A percentile compares a stretch with the other conserved stretches of the same genome.
These are phyloP conservation scores for Trichoderma sp. DNA, from an alignment of 2,329 filamentous ascomycete genomes.

Conservation along the genomic window DNA sequence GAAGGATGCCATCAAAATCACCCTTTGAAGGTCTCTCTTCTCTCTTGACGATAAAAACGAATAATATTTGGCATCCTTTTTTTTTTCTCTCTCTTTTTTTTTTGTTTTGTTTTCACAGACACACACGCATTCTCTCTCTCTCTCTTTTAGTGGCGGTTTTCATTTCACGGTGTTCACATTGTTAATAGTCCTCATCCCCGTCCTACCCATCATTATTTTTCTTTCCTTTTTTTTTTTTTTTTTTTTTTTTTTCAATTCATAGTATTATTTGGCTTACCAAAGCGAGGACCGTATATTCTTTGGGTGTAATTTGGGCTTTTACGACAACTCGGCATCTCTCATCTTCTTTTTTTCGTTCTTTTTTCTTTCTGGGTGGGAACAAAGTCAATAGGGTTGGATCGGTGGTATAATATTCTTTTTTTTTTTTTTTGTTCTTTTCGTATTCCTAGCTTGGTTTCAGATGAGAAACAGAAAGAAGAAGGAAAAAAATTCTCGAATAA, in stretches of 20 bases:
- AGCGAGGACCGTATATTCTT: background rate
- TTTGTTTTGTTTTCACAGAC: no score
- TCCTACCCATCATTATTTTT: no score
- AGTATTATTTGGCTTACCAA: background rate
- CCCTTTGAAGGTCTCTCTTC: slow-evolving; percentile 44
- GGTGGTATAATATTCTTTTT: background rate
- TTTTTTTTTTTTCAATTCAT: background rate
- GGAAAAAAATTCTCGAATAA: background rate
- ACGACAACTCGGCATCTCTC: background rate
- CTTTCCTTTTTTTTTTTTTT: background rate
- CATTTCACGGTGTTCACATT: background rate
- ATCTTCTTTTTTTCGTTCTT: background rate
- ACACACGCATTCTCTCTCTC: no score
- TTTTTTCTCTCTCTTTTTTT: background rate
- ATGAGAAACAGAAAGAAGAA: background rate
- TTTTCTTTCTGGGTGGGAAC: background rate
- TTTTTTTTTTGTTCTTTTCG: background rate
- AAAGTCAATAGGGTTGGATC: background rate
- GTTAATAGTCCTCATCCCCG: background rate
- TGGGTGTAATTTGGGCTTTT: background rate
- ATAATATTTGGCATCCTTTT: background rate
- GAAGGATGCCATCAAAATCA: slow-evolving; percentile 72
- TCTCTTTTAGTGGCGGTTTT: background rate
- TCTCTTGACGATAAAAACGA: background rate
- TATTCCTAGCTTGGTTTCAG: background rate